Evolutionary conservation across 2,329 filamentous ascomycete genomes (phyloP).

Genomic region (Phoma sp.): DNA sequence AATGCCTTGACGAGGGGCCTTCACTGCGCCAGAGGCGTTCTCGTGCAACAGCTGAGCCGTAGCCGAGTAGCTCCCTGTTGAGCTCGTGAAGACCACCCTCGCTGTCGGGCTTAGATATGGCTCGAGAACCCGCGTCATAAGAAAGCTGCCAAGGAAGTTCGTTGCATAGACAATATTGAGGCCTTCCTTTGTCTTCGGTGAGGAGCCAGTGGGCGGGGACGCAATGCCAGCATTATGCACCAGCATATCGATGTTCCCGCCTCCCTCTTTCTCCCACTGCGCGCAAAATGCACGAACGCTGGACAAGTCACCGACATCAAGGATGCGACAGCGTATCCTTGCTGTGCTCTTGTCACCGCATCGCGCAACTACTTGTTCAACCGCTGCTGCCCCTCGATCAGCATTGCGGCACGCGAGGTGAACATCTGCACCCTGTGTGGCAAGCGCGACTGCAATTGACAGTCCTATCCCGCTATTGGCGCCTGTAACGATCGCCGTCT

Average conservation of each 20-base stretch:
- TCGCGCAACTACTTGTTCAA: conserved; percentile 8
- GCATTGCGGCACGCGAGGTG: conserved; percentile 24
- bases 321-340: conserved; percentile 14
- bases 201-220: neutral
- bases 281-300: conserved; percentile 23
- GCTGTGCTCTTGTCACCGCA: neutral
- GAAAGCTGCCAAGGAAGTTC: conserved; percentile 22
- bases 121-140: conserved; percentile 24
- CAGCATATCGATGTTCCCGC: conserved; percentile 20
- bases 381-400: conserved; percentile 17
- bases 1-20: neutral
- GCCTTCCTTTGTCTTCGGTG: conserved; percentile 10
- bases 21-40: neutral
- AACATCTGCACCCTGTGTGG: conserved; percentile 22
- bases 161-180: conserved; percentile 18
- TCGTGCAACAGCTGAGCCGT: neutral
- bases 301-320: conserved; percentile 17
- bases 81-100: conserved; percentile 23
- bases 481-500: conserved; percentile 58
- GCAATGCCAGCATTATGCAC: conserved; percentile 27
- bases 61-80: conserved; percentile 15
- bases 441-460: conserved; percentile 19
- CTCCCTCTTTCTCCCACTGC: conserved; percentile 10
- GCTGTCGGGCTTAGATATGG: conserved; percentile 7
- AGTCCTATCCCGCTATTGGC: conserved; percentile 59